A percentile compares a stretch with the other conserved stretches of the same genome.
phyloP scores from a whole-genome alignment of 108 stramenopile genomes.

The Licmophora abbreviata region DNA sequence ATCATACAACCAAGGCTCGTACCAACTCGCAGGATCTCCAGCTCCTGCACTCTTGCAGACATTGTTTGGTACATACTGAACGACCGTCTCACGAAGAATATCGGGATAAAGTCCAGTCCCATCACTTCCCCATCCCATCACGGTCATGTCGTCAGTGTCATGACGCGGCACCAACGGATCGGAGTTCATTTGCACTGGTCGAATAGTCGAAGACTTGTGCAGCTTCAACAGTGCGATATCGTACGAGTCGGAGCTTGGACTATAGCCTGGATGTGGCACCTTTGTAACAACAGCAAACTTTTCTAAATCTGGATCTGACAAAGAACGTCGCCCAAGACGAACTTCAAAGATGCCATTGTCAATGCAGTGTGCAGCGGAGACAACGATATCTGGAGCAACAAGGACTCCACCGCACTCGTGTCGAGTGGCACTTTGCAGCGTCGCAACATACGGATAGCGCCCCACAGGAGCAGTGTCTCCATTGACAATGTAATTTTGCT shows the following conservation, averaged over 20 bases:
- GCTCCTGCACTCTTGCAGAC: conserved; percentile 11
- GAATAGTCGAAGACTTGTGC: conserved; percentile 7
- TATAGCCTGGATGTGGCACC: conserved; percentile 39
- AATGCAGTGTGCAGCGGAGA: conserved; percentile 64
- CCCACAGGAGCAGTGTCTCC: conserved; percentile 22
- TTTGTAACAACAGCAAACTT: conserved; percentile 19
- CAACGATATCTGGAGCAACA: conserved; percentile 54
- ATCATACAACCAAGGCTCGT: conserved; percentile 20
- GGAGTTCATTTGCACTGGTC: conserved; percentile 27
- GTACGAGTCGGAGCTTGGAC: conserved; percentile 13
- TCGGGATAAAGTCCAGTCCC: not conserved
- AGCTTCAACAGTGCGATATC: conserved; percentile 51
- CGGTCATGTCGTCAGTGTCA: conserved; percentile 16
- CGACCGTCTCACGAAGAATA: conserved; percentile 7
- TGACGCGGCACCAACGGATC: conserved; percentile 21
- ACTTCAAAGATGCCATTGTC: conserved; percentile 13
- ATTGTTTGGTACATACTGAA: conserved; percentile 30
- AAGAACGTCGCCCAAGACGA: not conserved
- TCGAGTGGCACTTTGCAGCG: conserved; percentile 15
- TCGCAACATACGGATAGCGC: conserved; percentile 44
- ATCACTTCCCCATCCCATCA: conserved; percentile 47
- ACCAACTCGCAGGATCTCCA: conserved; percentile 17
- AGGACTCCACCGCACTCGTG: conserved; percentile 54
- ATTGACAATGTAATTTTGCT: no score
- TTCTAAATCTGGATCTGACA: conserved; percentile 9